Base-by-base conservation (phyloP, 768 basidiomycete genomes). In the Auricularia heimuer region DNA sequence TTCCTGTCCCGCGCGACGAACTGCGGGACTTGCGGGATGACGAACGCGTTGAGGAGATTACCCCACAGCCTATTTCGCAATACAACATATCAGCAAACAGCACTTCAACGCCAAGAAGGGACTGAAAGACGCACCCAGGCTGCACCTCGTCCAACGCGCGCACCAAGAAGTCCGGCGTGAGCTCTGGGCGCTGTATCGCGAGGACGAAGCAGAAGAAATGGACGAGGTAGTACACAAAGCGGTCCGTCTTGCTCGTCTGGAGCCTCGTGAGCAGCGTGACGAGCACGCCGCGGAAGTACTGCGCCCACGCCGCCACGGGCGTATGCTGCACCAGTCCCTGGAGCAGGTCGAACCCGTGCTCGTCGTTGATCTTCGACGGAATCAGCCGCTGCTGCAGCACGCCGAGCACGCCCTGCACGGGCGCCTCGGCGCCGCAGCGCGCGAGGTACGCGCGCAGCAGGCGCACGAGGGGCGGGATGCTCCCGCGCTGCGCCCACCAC, bases 401-500 rank as follows among this genome's bases (percentile, higher is more conserved):
- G 60, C 91, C 96, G 37, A 98, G 78, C 12, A 98, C 84, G 0
- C 87, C 87, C 16, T 82, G 76, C 8, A 78, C 80, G 36, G 87
- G 79, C 81, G 98, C 90, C 68, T 84, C 78, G 1, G 71, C 70
- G 10, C 84, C 82, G 64, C 92, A 94, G 36, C 89, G 82, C 0
- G 81, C 76, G 14, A 99, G 77, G 77, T 92, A 94, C 6, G 93
- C 92, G 62, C 88, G 88, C 63, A 98, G 79, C 18, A 98, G 79
- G 69, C 91, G 86, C 21, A 96, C 94, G 2, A 99, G 82, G 1
- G 94, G 95, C 0, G 97, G 97, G 54, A 99, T 86, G 71, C 89
- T 94, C 11, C 97, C 97, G 70, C 95, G 89, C 73, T 94, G 92
- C 72, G 89, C 87, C 96, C 97, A 99, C 4, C 89, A 81, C 0